These are phyloP conservation scores for Eimeria tenella DNA, from an alignment of 169 alveolate species.

Conservation along the genomic window DNA sequence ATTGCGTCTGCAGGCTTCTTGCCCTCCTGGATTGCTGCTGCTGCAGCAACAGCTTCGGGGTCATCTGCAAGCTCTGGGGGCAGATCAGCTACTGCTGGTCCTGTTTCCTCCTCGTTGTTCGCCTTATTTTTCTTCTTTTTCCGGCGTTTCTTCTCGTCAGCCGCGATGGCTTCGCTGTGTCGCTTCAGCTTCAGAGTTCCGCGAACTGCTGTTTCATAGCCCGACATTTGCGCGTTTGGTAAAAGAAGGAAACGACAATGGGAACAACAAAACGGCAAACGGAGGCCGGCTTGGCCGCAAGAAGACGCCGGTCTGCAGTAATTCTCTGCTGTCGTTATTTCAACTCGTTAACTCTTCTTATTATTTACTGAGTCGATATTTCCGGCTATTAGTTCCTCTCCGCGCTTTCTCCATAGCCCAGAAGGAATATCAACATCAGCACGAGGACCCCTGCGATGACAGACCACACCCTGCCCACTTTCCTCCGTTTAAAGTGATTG, in stretches of 20 bases:
- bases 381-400: neutral
- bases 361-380: neutral
- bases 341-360: too few relatives aligned
- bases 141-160: neutral
- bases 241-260: neutral
- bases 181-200: slow-evolving; percentile 61
- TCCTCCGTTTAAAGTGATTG: neutral
- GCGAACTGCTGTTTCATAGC: slow-evolving; percentile 48
- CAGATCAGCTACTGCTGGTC: slow-evolving; percentile 33
- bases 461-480: neutral
- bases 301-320: too few relatives aligned
- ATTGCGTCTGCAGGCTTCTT: neutral
- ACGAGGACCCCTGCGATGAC: slow-evolving; percentile 22
- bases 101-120: neutral
- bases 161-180: slow-evolving; percentile 36
- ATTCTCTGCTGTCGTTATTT: too few relatives aligned
- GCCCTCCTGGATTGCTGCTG: slow-evolving; percentile 18
- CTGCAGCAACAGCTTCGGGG: slow-evolving; percentile 39
- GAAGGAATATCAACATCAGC: slow-evolving; percentile 16
- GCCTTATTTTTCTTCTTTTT: slow-evolving; percentile 25
- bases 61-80: slow-evolving; percentile 40
- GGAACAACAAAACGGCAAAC: neutral
- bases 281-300: too few relatives aligned
- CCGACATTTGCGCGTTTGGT: neutral
- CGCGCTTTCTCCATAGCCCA: slow-evolving; percentile 7